Conservation (phyloP, 176 grass and related monocot species). For the Olyra latifolia region DNA sequence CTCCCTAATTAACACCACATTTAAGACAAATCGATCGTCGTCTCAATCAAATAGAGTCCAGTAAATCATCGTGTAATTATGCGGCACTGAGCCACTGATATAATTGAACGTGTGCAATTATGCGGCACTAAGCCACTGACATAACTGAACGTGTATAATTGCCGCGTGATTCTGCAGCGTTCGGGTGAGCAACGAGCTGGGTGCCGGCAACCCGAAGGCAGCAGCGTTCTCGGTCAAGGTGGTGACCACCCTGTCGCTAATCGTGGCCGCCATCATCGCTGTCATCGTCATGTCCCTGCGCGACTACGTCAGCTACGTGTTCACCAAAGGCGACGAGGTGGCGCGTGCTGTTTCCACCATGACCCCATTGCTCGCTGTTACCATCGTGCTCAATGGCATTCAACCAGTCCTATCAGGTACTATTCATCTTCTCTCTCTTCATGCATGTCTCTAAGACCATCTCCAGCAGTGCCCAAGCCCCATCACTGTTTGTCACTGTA, state of each 20-base stretch:
- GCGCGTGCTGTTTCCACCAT: conserved; percentile 24
- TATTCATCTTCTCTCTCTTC: too few relatives aligned
- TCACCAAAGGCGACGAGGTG: conserved; percentile 20
- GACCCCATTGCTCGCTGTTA: conserved; percentile 37
- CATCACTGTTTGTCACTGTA: too few relatives aligned
- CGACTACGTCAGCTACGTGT: conserved; percentile 28
- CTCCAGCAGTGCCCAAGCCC: too few relatives aligned
- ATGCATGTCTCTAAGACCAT: too few relatives aligned
- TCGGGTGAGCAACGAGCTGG: conserved; percentile 10
- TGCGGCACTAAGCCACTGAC: too few relatives aligned
- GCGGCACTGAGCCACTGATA: too few relatives aligned
- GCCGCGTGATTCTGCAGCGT: background rate
- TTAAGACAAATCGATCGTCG: too few relatives aligned
- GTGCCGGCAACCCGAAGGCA: conserved; percentile 22
- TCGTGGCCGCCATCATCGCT: background rate
- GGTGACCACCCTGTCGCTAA: background rate
- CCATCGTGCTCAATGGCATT: conserved; percentile 58
- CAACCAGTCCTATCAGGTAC: conserved; percentile 73
- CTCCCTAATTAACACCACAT: too few relatives aligned
- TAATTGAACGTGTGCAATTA: too few relatives aligned
- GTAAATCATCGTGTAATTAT: too few relatives aligned
- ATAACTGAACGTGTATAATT: background rate
- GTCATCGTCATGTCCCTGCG: conserved; percentile 31
- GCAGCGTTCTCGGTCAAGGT: conserved; percentile 27
- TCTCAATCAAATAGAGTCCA: too few relatives aligned